A percentile compares a stretch with the other conserved stretches of the same genome.
These are phyloP conservation scores for Diutina catenulata DNA, from an alignment of 1,139 yeast species.

Conservation along the genomic window DNA sequence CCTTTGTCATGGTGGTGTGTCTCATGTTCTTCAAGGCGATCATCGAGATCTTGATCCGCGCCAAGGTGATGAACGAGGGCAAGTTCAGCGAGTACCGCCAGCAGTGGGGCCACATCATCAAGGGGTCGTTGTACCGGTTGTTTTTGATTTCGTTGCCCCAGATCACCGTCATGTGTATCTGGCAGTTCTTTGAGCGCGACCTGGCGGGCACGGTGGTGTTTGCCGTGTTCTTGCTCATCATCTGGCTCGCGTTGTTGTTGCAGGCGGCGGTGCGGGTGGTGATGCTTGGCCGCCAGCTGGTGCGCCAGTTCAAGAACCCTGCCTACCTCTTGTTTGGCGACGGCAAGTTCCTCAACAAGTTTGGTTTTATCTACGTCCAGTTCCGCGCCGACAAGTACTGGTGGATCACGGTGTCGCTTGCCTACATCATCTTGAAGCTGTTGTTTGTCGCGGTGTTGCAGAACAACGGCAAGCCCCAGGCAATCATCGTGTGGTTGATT, in stretches of 20 bases:
- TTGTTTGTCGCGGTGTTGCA: constrained; percentile 83
- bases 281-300: constrained; percentile 60
- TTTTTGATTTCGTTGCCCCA: constrained; percentile 80
- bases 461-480: constrained; percentile 65
- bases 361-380: constrained; percentile 89
- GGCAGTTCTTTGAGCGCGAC: constrained; percentile 80
- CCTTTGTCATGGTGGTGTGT: constrained; percentile 55
- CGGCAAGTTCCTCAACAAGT: constrained; percentile 65
- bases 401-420: constrained; percentile 57
- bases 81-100: constrained; percentile 69
- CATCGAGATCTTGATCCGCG: constrained; percentile 56
- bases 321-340: constrained; percentile 89
- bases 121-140: constrained; percentile 81
- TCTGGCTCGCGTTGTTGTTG: constrained; percentile 45
- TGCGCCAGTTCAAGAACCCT: constrained; percentile 70
- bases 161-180: constrained; percentile 65
- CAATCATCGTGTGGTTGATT: constrained; percentile 61
- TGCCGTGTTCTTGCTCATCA: constrained; percentile 56
- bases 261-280: constrained; percentile 71
- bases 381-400: constrained; percentile 81
- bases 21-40: constrained; percentile 63
- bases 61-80: constrained; percentile 48
- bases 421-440: constrained; percentile 62
- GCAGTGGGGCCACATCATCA: constrained; percentile 70
- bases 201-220: constrained; percentile 75